Evolutionary conservation across 306 rosid genomes (phyloP), one percentile per base, ranked within the genome.

Genomic region (Cicer chorassanicum): DNA sequence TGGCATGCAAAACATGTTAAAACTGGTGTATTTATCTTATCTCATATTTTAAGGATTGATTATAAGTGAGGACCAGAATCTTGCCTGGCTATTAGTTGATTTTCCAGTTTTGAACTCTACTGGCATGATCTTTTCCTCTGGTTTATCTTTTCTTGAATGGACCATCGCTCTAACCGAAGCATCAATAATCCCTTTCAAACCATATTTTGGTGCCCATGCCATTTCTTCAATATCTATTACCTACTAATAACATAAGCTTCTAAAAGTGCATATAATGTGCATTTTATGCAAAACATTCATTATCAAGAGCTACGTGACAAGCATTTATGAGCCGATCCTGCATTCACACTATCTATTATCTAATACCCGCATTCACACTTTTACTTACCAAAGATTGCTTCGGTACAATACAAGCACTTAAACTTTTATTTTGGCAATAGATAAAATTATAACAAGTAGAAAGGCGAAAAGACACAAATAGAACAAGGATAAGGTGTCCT

Each of bases 121-220:
- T 24, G 98, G 98, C 91, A 93, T 82, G 46, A 91, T 86, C 81
- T 74, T 87, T 77, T 82, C 84, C 55, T 79, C 73, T 24, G 44
- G 74, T 75, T 82, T 87, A 82, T 61, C 70, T 57, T 73, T 83
- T 72, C 68, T 65, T 68, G 87, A 84, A 59, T 46, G 77, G 24
- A 91, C 82, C 55, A 75, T 85, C 79, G 90, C 96, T 74, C 88
- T 86, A 60, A 93, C 82, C 5, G 98, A 91, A 82, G 98, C 96
- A 87, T 93, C 98, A 84, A 93, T 91, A 91, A 88, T 88, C 81
- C 98, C 98, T 84, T 93, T 93, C 85, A 93, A 75, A 78, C 98
- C 98, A 77, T 89, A 93, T 79, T 82, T 91, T 49, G 98, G 94
- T 65, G 97, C 94, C 98, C 98, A 93, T 54, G 96, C 90, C 96